These are phyloP conservation scores for Grigorovia jiainica DNA, from an alignment of 805 yeast species.

Conservation along the genomic window DNA sequence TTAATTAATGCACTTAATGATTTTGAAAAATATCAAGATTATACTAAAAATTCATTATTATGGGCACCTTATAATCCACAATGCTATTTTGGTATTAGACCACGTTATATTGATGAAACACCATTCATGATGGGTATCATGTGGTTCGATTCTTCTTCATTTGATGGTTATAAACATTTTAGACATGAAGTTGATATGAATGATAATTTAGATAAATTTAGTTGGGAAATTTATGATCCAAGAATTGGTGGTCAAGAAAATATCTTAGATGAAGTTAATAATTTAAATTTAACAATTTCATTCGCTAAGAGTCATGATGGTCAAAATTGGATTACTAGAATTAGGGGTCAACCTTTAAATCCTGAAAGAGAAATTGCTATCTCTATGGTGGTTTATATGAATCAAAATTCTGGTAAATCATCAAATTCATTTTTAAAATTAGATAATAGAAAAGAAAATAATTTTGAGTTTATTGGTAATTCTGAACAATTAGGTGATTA, in stretches of 20 bases:
- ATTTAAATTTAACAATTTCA: slow-evolving; percentile 54
- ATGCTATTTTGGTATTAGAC: slow-evolving; percentile 76
- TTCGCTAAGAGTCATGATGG: slow-evolving; percentile 66
- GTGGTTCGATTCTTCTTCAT: slow-evolving; percentile 70
- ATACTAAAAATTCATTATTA: slow-evolving; percentile 42
- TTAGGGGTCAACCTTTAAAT: slow-evolving; percentile 53
- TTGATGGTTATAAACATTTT: slow-evolving; percentile 42
- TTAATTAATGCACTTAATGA: not conserved
- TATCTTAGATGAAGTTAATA: slow-evolving; percentile 57
- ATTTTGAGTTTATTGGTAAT: slow-evolving; percentile 35
- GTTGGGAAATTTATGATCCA: slow-evolving; percentile 86
- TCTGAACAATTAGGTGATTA: slow-evolving; percentile 64
- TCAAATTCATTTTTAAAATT: not conserved
- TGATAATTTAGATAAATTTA: slow-evolving; percentile 62
- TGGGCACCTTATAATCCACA: slow-evolving; percentile 96
- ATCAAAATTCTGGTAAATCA: slow-evolving; percentile 51
- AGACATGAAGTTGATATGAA: slow-evolving; percentile 71
- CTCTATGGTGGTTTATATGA: slow-evolving; percentile 70
- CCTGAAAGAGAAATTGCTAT: slow-evolving; percentile 42
- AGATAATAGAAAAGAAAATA: slow-evolving; percentile 12
- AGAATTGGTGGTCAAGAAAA: slow-evolving; percentile 76
- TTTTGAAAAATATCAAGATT: slow-evolving; percentile 19
- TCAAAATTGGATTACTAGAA: slow-evolving; percentile 71
- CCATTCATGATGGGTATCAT: slow-evolving; percentile 76
- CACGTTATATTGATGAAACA: slow-evolving; percentile 39